Conservation (phyloP, 2,329 filamentous ascomycete genomes). For the Colletotrichum incanum region DNA sequence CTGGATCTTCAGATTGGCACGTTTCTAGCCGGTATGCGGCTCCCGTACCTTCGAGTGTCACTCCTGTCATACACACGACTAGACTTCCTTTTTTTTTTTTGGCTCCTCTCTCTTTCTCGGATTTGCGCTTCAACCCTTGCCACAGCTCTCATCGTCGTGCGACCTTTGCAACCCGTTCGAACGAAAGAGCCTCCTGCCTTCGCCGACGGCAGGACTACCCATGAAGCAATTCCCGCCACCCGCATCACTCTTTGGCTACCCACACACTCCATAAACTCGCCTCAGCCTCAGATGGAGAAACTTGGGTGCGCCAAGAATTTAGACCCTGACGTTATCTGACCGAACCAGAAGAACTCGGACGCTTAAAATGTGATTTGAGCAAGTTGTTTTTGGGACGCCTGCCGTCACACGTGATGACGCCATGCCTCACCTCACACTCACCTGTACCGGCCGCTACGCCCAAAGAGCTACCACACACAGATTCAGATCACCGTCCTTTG, state of each 20-base stretch:
- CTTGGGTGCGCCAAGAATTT: slow-evolving; percentile 35
- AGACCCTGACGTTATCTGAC: slow-evolving; percentile 28
- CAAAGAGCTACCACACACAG: slow-evolving; percentile 22
- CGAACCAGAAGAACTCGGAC: slow-evolving; percentile 15
- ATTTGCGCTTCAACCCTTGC: slow-evolving; percentile 20
- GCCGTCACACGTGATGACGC: slow-evolving; percentile 43
- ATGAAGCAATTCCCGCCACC: slow-evolving; percentile 42
- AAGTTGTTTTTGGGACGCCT: slow-evolving; percentile 19
- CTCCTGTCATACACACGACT: slow-evolving; percentile 9
- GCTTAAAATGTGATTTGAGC: slow-evolving; percentile 7
- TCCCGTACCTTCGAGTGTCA: slow-evolving; percentile 13
- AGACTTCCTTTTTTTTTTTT: background rate
- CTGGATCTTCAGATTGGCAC: slow-evolving; percentile 34
- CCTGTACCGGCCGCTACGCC: slow-evolving; percentile 26
- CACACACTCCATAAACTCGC: slow-evolving; percentile 26
- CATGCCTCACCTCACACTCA: slow-evolving; percentile 40
- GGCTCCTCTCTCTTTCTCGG: background rate
- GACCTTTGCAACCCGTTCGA: slow-evolving; percentile 12
- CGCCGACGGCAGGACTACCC: slow-evolving; percentile 11
- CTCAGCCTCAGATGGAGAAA: slow-evolving; percentile 35
- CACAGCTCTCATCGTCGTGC: slow-evolving; percentile 36
- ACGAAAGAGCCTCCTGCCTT: slow-evolving; percentile 7
- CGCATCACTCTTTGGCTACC: slow-evolving; percentile 36
- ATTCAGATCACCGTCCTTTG: slow-evolving; percentile 8
- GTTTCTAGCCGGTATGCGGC: slow-evolving; percentile 33